Conservation (phyloP, 148 eudicot genomes). For the Bassia scoparia region DNA sequence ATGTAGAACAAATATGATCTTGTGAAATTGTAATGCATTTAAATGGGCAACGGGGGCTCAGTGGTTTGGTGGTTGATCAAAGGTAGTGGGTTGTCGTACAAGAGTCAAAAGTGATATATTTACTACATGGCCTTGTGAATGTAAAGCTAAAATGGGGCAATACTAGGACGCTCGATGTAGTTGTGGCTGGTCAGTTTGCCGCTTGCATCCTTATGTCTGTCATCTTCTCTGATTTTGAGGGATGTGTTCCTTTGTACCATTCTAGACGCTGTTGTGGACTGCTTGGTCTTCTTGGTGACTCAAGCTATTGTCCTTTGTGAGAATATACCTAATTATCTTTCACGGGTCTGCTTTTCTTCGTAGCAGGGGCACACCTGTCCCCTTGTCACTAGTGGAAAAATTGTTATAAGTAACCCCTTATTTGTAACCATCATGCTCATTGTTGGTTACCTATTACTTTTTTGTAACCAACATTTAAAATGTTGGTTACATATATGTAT, state of each 20-base stretch:
- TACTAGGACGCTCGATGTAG: slow-evolving; percentile 62
- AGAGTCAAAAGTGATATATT: slow-evolving; percentile 26
- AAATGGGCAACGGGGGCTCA: no score
- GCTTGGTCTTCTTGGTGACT: slow-evolving; percentile 58
- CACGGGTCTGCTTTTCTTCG: slow-evolving; percentile 53
- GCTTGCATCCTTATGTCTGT: slow-evolving; percentile 52
- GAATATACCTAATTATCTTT: slow-evolving; percentile 76
- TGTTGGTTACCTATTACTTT: no score
- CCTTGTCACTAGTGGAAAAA: no score
- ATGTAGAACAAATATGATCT: no score
- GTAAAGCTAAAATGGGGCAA: slow-evolving; percentile 84
- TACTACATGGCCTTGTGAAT: slow-evolving; percentile 57
- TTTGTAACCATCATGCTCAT: no score
- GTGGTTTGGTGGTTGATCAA: slow-evolving; percentile 38
- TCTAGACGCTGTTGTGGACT: slow-evolving; percentile 53
- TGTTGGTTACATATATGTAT: no score
- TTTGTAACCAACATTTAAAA: no score
- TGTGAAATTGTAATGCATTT: no score
- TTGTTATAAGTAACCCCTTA: no score
- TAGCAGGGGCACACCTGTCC: slow-evolving; percentile 76
- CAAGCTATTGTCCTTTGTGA: slow-evolving; percentile 59
- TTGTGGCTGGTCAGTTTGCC: slow-evolving; percentile 58
- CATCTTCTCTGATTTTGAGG: slow-evolving; percentile 42
- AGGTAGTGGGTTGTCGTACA: slow-evolving; percentile 14
- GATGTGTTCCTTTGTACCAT: slow-evolving; percentile 52